A percentile compares a stretch with the other conserved stretches of the same genome.
These are phyloP conservation scores for Aethionema arabicum DNA, from an alignment of 345 rosid species.

Conservation along the genomic window DNA sequence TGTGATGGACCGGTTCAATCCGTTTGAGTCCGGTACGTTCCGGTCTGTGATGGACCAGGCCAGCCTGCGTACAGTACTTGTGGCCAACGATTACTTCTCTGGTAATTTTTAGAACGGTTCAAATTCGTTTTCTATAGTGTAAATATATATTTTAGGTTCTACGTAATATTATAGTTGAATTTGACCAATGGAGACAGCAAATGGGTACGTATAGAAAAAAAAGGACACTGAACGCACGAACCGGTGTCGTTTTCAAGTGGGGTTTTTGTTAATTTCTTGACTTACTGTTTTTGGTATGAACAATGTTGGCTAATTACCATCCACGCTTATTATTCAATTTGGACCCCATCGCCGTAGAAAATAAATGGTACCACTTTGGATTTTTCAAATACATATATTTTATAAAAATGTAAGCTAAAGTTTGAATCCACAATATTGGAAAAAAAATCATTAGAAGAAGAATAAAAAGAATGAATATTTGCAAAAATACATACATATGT, in stretches of 20 bases:
- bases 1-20: too few species aligned
- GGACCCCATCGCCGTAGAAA: conserved; percentile 29
- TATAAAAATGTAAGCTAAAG: background rate
- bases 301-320: conserved; percentile 34
- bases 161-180: conserved; percentile 17
- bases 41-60: too few species aligned
- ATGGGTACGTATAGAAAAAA: conserved; percentile 29
- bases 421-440: conserved; percentile 3
- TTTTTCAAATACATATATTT: background rate
- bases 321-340: conserved; percentile 25
- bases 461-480: background rate
- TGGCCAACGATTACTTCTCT: too few species aligned
- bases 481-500: too few species aligned
- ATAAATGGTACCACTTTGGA: conserved; percentile 34
- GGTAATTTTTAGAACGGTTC: conserved; percentile 1
- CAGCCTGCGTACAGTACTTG: too few species aligned
- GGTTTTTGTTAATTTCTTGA: background rate
- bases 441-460: background rate
- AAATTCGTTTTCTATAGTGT: background rate
- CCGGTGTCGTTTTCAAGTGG: conserved; percentile 27
- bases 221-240: background rate
- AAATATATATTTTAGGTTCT: background rate
- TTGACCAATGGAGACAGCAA: conserved; percentile 28
- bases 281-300: conserved; percentile 22
- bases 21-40: too few species aligned